Evolutionary conservation across 2,329 filamentous ascomycete species (phyloP).

Genomic region (Pseudonectria foliicola): DNA sequence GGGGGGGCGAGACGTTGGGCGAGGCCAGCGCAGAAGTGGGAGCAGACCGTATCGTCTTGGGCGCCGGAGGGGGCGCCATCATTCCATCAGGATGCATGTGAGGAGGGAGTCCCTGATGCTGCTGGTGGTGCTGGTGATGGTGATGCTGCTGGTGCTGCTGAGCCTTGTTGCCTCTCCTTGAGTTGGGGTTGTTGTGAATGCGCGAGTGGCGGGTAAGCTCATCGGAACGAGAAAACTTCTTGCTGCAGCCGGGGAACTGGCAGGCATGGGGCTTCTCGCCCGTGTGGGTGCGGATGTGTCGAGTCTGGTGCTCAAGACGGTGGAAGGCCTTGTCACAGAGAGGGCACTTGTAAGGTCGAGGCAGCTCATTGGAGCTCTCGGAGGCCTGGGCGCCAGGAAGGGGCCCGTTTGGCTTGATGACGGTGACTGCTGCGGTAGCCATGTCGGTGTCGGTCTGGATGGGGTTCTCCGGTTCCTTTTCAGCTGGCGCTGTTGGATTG

Average conservation of each 20-base stretch:
- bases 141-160: conserved; percentile 35
- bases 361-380: conserved; percentile 61
- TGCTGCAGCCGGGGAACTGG: conserved; percentile 90
- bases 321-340: conserved; percentile 98
- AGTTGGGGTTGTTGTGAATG: conserved; percentile 99
- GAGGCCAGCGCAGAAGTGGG: conserved; percentile 80
- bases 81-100: conserved; percentile 52
- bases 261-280: conserved; percentile 98
- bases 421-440: conserved; percentile 42
- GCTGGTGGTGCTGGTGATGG: conserved; percentile 30
- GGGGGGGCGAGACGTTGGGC: conserved; percentile 93
- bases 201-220: conserved; percentile 94
- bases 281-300: conserved; percentile 93
- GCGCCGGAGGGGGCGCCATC: conserved; percentile 69
- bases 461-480: conserved; percentile 17
- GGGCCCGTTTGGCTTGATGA: conserved; percentile 56
- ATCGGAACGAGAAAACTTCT: conserved; percentile 93
- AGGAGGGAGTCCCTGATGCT: conserved; percentile 32
- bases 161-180: conserved; percentile 81
- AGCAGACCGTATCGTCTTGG: conserved; percentile 79
- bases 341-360: conserved; percentile 95
- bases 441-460: conserved; percentile 37
- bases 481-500: conserved; percentile 42
- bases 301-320: conserved; percentile 86
- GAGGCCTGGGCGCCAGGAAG: conserved; percentile 54